Evolutionary conservation across 2,329 filamentous ascomycete genomes (phyloP).

Genomic region (Fusarium albidum): DNA sequence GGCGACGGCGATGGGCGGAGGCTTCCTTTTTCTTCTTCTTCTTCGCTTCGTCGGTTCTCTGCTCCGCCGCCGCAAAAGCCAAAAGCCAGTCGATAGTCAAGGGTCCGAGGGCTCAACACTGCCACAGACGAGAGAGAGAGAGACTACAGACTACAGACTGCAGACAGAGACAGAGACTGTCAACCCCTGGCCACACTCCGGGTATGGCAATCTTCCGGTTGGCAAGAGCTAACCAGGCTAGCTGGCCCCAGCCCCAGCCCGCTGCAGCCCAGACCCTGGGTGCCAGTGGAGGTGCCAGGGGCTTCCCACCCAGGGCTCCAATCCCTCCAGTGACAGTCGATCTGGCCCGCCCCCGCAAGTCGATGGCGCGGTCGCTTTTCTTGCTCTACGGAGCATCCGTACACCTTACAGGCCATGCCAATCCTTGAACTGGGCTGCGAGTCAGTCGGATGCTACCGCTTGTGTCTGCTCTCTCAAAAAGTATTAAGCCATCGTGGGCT

Average conservation of each 20-base stretch:
- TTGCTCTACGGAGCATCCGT: slow-evolving; percentile 13
- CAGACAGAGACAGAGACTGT: too few relatives aligned
- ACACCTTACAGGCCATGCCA: too few relatives aligned
- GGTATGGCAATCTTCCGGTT: too few relatives aligned
- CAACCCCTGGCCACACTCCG: too few relatives aligned
- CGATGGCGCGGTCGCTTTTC: slow-evolving; percentile 23
- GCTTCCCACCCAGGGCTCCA: not conserved
- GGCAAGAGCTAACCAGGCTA: too few relatives aligned
- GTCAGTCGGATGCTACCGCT: slow-evolving; percentile 29
- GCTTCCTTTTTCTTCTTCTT: too few relatives aligned
- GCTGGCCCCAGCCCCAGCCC: too few relatives aligned
- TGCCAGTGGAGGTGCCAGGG: slow-evolving; percentile 10
- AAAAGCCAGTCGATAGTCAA: slow-evolving; percentile 34
- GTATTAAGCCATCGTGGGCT: slow-evolving; percentile 40
- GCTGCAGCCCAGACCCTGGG: too few relatives aligned
- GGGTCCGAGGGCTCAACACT: slow-evolving; percentile 27
- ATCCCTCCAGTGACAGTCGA: slow-evolving; percentile 15
- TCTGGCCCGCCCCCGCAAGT: slow-evolving; percentile 42
- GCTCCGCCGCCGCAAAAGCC: not conserved
- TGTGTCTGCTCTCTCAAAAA: not conserved
- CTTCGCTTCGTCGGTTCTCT: too few relatives aligned
- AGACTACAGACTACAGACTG: too few relatives aligned
- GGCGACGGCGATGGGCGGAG: too few relatives aligned
- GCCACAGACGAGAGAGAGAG: too few relatives aligned
- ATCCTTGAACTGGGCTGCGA: slow-evolving; percentile 14